These are phyloP conservation scores for Paramecium caudatum DNA, from an alignment of 73 alveolate species.

Conservation along the genomic window DNA sequence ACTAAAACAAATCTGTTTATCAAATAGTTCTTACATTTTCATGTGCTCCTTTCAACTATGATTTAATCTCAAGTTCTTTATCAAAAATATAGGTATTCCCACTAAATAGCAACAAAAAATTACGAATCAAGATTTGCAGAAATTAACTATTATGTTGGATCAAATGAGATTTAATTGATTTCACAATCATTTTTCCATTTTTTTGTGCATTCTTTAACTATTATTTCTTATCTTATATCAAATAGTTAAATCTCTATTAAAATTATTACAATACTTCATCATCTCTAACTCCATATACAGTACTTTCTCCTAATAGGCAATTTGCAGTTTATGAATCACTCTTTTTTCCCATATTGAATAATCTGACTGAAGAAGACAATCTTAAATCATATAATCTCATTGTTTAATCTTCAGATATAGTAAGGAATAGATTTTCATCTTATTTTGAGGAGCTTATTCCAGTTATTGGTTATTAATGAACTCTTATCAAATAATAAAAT, in stretches of 20 bases:
- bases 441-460: slow-evolving; percentile 37
- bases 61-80: not conserved
- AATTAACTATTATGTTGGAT: not conserved
- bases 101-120: not conserved
- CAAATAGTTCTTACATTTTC: not conserved
- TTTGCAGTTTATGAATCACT: slow-evolving; percentile 46
- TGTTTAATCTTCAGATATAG: slow-evolving; percentile 64
- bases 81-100: slow-evolving; percentile 39
- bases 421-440: slow-evolving; percentile 37
- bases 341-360: slow-evolving; percentile 1
- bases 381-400: slow-evolving; percentile 67
- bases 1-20: slow-evolving; percentile 48
- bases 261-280: slow-evolving; percentile 5
- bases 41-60: slow-evolving; percentile 23
- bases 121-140: slow-evolving; percentile 56
- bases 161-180: slow-evolving; percentile 30
- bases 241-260: not conserved
- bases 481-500: slow-evolving; percentile 32
- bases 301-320: slow-evolving; percentile 6
- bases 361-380: slow-evolving; percentile 57
- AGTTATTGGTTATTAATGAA: slow-evolving; percentile 61
- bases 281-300: slow-evolving; percentile 45
- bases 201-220: not conserved
- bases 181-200: not conserved
- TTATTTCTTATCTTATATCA: slow-evolving; percentile 44